A percentile compares a stretch with the other conserved stretches of the same genome.
Evolutionary conservation across 345 rosid genomes (phyloP).

Genomic region (Lenwebbia sp.): DNA sequence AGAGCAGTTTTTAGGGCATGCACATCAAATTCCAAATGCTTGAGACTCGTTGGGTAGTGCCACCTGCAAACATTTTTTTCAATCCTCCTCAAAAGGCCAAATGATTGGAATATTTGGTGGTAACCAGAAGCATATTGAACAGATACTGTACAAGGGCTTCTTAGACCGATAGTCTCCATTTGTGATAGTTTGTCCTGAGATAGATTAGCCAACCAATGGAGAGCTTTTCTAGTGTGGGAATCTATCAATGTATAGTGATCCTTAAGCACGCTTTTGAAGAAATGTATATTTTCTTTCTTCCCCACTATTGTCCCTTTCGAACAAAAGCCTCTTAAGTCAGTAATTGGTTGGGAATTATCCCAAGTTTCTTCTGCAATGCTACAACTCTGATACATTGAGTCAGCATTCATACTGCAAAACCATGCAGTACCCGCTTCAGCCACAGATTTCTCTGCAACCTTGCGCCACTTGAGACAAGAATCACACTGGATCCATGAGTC

Average conservation of each 20-base stretch:
- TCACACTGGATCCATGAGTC: constrained; percentile 94
- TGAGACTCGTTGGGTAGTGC: constrained; percentile 63
- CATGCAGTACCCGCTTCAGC: constrained; percentile 52
- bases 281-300: constrained; percentile 50
- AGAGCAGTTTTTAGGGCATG: constrained; percentile 77
- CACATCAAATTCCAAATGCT: constrained; percentile 77
- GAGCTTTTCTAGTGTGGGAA: constrained; percentile 50
- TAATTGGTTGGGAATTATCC: constrained; percentile 49
- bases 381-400: constrained; percentile 58
- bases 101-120: constrained; percentile 62
- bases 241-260: constrained; percentile 41
- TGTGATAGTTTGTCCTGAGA: constrained; percentile 53
- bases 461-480: constrained; percentile 92
- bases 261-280: constrained; percentile 67
- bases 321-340: constrained; percentile 67
- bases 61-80: constrained; percentile 59
- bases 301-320: constrained; percentile 52
- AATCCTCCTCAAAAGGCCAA: constrained; percentile 62
- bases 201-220: constrained; percentile 73
- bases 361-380: constrained; percentile 65
- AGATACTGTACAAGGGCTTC: constrained; percentile 40
- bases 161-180: constrained; percentile 82
- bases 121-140: constrained; percentile 27
- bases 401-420: constrained; percentile 91
- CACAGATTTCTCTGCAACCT: constrained; percentile 27